Evolutionary conservation across 495 filamentous ascomycete genomes (phyloP), one percentile per base, ranked within the genome.

Genomic region (Aspergillus heteromorphus): DNA sequence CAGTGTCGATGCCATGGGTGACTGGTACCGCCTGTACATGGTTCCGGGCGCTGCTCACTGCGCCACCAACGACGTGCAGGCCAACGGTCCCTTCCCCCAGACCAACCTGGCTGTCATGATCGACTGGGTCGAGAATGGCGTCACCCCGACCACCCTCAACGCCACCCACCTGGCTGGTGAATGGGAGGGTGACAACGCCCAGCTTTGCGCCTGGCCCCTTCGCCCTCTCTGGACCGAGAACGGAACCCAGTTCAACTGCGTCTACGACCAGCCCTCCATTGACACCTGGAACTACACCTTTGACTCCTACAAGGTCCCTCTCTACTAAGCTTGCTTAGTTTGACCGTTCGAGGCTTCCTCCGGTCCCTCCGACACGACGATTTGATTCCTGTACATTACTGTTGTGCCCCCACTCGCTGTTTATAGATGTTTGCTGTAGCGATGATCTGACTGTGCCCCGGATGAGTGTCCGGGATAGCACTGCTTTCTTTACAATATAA

Each of bases 1-100:
- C 16, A 64, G 72, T 43, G 63, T 58, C 38, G 43, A 59, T 8
- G 67, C 67, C 21, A 52, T 81, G 47, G 60, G 68, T 31, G 78
- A 77, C 11, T 83, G 71, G 65, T 77, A 81, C 59, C 71, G 66
- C n/a, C 57, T 82, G 17, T 82, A 69, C 61, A 54, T 82, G 2
- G 64, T 82, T 10, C 77, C 80, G 1, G 77, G 79, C 17, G 79
- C 73, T 0, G 72, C 65, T 0, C 77, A 82, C 64, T 82, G 79
- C 49, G 60, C 60, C 0, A 53, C 70, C 0, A 79, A 74, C 51
- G 9, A 45, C 1, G 52, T 67, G 9, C 65, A 73, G 58, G 71
- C 73, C 2, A 71, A 72, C 38, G 75, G 73, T 6, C 68, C 71
- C 0, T 81, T 67, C 59, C 78, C 78, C 0, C 62, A 75, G 47